These are phyloP conservation scores for Psidium guajava DNA, from an alignment of 345 rosid species.

Conservation along the genomic window DNA sequence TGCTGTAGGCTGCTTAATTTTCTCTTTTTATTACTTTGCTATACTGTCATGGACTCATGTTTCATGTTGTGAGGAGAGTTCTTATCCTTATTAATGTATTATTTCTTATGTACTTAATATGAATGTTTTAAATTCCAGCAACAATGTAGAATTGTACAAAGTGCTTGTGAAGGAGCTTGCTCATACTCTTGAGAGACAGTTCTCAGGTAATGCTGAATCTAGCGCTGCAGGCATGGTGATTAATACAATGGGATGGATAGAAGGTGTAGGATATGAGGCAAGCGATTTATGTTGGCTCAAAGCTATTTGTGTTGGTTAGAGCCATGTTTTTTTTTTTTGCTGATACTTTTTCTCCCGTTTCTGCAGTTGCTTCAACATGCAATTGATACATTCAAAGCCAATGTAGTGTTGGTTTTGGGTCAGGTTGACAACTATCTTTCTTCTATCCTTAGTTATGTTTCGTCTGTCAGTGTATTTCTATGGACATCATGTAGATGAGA, in stretches of 20 bases:
- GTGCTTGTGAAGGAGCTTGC: slow-evolving; percentile 79
- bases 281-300: background rate
- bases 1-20: background rate
- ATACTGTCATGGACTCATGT: background rate
- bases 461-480: background rate
- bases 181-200: slow-evolving; percentile 70
- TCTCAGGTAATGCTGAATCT: slow-evolving; percentile 56
- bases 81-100: background rate
- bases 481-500: background rate
- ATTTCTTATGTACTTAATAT: background rate
- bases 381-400: slow-evolving; percentile 65
- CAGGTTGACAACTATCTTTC: slow-evolving; percentile 28
- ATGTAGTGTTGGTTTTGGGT: slow-evolving; percentile 84
- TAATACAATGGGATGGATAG: slow-evolving; percentile 98
- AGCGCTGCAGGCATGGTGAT: slow-evolving; percentile 88
- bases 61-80: background rate
- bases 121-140: slow-evolving; percentile 27
- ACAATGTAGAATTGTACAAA: slow-evolving; percentile 63
- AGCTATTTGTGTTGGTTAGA: background rate
- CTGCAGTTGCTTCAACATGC: slow-evolving; percentile 78
- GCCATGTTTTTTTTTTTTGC: background rate
- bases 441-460: background rate
- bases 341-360: background rate
- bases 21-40: background rate
- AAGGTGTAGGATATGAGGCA: slow-evolving; percentile 80